A percentile compares a stretch with the other conserved stretches of the same genome.
These are phyloP conservation scores for Diaporthe australafricana DNA, from an alignment of 2,329 filamentous ascomycete species.

Conservation along the genomic window DNA sequence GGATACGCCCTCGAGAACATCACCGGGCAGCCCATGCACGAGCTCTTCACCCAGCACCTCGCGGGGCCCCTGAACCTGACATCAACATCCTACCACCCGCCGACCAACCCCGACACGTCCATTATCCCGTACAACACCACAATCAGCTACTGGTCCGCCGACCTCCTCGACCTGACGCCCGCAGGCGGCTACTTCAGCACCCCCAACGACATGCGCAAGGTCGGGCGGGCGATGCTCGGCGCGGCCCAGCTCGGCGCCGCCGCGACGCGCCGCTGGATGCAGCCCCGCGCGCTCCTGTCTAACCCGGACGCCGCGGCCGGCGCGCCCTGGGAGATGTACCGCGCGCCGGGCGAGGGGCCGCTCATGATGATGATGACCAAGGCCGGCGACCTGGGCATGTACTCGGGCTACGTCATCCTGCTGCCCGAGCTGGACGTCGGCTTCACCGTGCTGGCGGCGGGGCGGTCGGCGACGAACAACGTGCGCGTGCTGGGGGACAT, in stretches of 20 bases:
- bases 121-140: conserved; percentile 39
- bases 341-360: conserved; percentile 16
- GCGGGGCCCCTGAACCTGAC: conserved; percentile 47
- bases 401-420: conserved; percentile 48
- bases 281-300: conserved; percentile 52
- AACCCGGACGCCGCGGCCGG: conserved; percentile 52
- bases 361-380: conserved; percentile 42
- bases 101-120: conserved; percentile 38
- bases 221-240: conserved; percentile 57
- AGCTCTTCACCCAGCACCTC: conserved; percentile 46
- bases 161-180: conserved; percentile 40
- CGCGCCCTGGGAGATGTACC: conserved; percentile 51
- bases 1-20: conserved; percentile 54
- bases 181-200: conserved; percentile 59
- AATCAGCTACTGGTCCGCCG: conserved; percentile 41
- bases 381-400: conserved; percentile 46
- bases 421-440: conserved; percentile 50
- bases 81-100: conserved; percentile 42
- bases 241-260: conserved; percentile 49
- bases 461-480: conserved; percentile 42
- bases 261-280: conserved; percentile 57
- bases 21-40: conserved; percentile 46
- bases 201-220: conserved; percentile 51
- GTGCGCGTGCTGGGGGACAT: conserved; percentile 44
- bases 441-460: conserved; percentile 47